Evolutionary conservation across 345 rosid genomes (phyloP).

Genomic region (Melaleuca quinquenervia): DNA sequence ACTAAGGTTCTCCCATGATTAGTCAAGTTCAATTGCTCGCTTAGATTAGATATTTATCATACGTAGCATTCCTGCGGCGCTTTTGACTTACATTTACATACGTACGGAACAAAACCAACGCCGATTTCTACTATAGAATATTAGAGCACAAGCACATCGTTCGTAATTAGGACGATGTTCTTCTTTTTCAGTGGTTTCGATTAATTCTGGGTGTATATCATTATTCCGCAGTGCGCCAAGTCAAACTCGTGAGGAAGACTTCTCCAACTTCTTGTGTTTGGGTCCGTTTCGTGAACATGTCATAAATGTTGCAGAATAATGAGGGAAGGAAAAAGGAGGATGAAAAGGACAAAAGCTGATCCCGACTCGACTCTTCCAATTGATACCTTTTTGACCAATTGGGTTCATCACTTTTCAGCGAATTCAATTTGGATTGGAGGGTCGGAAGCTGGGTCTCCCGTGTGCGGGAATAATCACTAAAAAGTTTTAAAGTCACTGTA

Average conservation of each 20-base stretch:
- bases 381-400: background rate
- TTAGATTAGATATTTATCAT: background rate
- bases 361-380: background rate
- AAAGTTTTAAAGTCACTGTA: background rate
- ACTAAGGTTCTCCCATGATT: background rate
- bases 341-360: background rate
- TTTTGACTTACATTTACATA: background rate
- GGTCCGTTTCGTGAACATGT: background rate
- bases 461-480: background rate
- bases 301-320: background rate
- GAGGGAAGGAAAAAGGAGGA: background rate
- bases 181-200: background rate
- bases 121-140: background rate
- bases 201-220: background rate
- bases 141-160: background rate
- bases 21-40: background rate
- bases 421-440: background rate
- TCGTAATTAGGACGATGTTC: background rate
- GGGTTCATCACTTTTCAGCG: background rate
- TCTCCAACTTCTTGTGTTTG: background rate
- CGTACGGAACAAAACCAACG: background rate
- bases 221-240: accelerated
- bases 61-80: background rate
- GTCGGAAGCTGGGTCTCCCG: background rate
- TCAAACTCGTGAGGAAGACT: background rate